Evolutionary conservation across 2,329 filamentous ascomycete species (phyloP).

Genomic region (Stagonosporopsis chrysanthemi): DNA sequence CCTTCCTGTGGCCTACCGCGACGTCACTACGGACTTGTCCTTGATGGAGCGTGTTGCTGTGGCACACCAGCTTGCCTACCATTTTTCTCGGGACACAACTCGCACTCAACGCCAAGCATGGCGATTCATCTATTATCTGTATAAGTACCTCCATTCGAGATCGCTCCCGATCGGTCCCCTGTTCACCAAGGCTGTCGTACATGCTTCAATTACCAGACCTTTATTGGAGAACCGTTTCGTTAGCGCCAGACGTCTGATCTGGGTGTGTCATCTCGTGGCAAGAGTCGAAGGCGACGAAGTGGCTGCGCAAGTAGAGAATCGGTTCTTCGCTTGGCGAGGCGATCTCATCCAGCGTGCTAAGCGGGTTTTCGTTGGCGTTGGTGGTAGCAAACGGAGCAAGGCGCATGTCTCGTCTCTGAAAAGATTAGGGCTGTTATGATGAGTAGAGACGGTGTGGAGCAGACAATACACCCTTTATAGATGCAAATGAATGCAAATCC

Average conservation of each 20-base stretch:
- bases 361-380: slow-evolving; percentile 21
- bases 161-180: slow-evolving; percentile 36
- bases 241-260: slow-evolving; percentile 36
- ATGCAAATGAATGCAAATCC: not conserved
- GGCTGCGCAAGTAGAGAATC: slow-evolving; percentile 37
- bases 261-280: slow-evolving; percentile 41
- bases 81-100: slow-evolving; percentile 40
- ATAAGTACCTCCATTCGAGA: slow-evolving; percentile 34
- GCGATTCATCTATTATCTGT: slow-evolving; percentile 40
- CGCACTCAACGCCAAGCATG: slow-evolving; percentile 28
- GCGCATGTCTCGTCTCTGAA: slow-evolving; percentile 42
- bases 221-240: slow-evolving; percentile 40
- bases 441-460: not conserved
- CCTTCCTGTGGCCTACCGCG: slow-evolving; percentile 35
- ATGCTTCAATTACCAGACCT: slow-evolving; percentile 34
- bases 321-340: slow-evolving; percentile 41
- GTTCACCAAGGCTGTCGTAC: slow-evolving; percentile 41
- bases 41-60: slow-evolving; percentile 27
- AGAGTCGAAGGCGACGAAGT: slow-evolving; percentile 39
- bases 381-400: slow-evolving; percentile 27
- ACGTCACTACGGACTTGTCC: slow-evolving; percentile 22
- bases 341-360: slow-evolving; percentile 39
- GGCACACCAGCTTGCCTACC: slow-evolving; percentile 44
- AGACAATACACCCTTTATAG: slow-evolving; percentile 13
- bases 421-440: slow-evolving; percentile 34